Conservation (phyloP, 768 basidiomycete species). For the Phaffia tasmanica region DNA sequence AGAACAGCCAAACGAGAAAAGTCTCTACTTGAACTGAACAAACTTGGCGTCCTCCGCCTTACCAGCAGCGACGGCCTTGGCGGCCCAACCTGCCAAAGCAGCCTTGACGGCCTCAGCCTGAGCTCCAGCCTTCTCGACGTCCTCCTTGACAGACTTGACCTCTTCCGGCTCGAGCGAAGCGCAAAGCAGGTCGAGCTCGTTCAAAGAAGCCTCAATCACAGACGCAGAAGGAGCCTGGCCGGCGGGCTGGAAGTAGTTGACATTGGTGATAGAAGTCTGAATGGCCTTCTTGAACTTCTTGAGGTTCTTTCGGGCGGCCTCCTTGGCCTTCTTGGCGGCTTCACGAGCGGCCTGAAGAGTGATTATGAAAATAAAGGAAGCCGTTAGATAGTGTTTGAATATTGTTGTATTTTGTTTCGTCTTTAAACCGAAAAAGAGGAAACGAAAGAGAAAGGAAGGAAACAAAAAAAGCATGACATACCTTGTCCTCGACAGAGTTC, state of each 20-base stretch:
- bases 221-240: slow-evolving; percentile 37
- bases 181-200: slow-evolving; percentile 40
- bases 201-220: slow-evolving; percentile 39
- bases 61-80: slow-evolving; percentile 10
- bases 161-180: slow-evolving; percentile 40
- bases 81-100: slow-evolving; percentile 8
- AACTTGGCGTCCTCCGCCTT: slow-evolving; percentile 21
- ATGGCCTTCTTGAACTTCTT: slow-evolving; percentile 51
- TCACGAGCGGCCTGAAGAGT: slow-evolving; percentile 33
- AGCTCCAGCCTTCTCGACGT: slow-evolving; percentile 38
- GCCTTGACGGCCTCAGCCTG: slow-evolving; percentile 34
- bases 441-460: neutral
- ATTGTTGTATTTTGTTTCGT: too few relatives aligned
- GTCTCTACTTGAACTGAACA: slow-evolving; percentile 20
- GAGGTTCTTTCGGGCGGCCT: slow-evolving; percentile 44
- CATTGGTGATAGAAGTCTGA: slow-evolving; percentile 36
- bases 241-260: slow-evolving; percentile 41
- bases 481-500: slow-evolving; percentile 26
- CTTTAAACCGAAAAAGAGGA: neutral
- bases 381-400: too few relatives aligned
- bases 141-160: slow-evolving; percentile 38
- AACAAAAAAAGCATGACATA: slow-evolving; percentile 6
- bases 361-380: neutral
- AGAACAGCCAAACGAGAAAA: neutral
- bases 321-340: slow-evolving; percentile 56